Conservation (phyloP, 2,329 filamentous ascomycete species). For the Colletotrichum gloeosporioides region DNA sequence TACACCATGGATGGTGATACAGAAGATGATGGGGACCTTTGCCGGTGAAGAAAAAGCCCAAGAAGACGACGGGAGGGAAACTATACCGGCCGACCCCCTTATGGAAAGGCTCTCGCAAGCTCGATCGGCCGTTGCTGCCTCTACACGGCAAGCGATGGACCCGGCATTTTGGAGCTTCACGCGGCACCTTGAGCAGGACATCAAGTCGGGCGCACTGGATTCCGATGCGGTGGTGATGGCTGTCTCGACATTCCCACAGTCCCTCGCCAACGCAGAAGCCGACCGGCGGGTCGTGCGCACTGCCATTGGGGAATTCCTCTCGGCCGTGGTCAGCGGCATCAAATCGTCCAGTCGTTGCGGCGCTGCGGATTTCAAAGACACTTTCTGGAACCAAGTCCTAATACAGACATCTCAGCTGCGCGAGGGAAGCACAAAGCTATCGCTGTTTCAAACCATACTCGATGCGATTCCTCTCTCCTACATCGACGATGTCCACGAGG, state of each 20-base stretch:
- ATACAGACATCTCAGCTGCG: background rate
- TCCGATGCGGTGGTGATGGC: background rate
- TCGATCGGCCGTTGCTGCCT: constrained; percentile 3
- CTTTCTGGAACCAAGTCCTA: constrained; percentile 10
- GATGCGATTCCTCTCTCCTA: background rate
- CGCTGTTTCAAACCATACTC: constrained; percentile 6
- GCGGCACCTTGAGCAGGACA: background rate
- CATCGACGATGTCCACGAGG: background rate
- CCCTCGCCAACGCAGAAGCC: background rate
- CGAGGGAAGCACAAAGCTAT: background rate
- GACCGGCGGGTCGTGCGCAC: background rate
- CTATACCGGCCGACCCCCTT: background rate
- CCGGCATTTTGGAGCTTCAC: background rate
- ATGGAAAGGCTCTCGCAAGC: constrained; percentile 3
- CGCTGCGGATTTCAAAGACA: background rate
- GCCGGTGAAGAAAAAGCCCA: background rate
- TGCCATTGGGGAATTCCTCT: constrained; percentile 9
- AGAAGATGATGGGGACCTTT: background rate
- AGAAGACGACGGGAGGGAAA: background rate
- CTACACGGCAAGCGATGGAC: background rate
- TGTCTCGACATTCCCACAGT: constrained; percentile 9
- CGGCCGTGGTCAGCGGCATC: constrained; percentile 20
- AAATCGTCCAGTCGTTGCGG: constrained; percentile 4
- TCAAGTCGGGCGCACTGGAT: constrained; percentile 8
- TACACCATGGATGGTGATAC: background rate